These are phyloP conservation scores for Penicillium hordei DNA, from an alignment of 2,329 filamentous ascomycete genomes.

Conservation along the genomic window DNA sequence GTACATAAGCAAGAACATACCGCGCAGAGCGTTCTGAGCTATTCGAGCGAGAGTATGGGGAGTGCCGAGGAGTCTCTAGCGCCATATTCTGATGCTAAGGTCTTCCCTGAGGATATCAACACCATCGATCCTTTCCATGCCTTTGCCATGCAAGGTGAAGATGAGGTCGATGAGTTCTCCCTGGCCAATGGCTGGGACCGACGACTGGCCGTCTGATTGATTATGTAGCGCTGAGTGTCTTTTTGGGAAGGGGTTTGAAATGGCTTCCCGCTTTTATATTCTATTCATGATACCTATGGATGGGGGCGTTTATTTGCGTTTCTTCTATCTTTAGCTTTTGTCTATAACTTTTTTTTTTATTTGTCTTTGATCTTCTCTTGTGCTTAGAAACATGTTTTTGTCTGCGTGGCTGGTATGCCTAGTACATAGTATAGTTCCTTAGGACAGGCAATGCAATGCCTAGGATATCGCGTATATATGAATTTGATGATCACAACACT, in stretches of 20 bases:
- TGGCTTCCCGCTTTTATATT: not conserved
- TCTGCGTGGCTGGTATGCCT: not conserved
- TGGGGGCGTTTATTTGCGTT: not conserved
- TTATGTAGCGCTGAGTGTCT: not conserved
- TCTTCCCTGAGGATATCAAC: slow-evolving; percentile 32
- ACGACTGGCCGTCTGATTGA: slow-evolving; percentile 33
- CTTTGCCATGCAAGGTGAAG: slow-evolving; percentile 39
- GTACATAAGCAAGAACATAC: slow-evolving; percentile 28
- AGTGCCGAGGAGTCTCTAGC: slow-evolving; percentile 50
- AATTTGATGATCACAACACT: not conserved
- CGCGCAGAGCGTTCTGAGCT: slow-evolving; percentile 58
- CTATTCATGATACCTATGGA: slow-evolving; percentile 10
- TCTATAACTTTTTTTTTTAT: not conserved
- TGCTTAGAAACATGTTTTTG: not conserved
- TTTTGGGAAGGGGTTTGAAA: not conserved
- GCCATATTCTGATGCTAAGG: slow-evolving; percentile 21
- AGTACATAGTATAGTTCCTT: not conserved
- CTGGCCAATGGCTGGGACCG: slow-evolving; percentile 36
- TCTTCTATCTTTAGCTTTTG: not conserved
- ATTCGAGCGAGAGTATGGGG: slow-evolving; percentile 60
- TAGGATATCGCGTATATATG: not conserved
- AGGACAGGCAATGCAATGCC: not conserved
- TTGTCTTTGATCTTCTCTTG: not conserved
- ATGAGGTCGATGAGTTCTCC: slow-evolving; percentile 34
- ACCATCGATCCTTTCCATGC: slow-evolving; percentile 38